Percentiles rank a stretch among this genome's conserved stretches.
These are phyloP conservation scores for Aspergillus fischeri DNA, from an alignment of 2,329 filamentous ascomycete species.

Conservation along the genomic window DNA sequence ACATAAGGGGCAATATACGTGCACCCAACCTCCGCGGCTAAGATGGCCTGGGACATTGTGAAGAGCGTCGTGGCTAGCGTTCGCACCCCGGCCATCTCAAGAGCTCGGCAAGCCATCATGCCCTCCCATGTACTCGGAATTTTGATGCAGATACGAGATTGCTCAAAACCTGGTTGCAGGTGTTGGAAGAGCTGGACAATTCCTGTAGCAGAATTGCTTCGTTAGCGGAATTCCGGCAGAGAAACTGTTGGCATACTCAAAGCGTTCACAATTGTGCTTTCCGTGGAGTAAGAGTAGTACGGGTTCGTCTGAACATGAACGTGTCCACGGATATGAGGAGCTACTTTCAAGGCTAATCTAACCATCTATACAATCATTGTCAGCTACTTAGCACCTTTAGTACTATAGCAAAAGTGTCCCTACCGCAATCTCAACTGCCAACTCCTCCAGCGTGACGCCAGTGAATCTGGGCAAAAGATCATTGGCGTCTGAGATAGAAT, in stretches of 20 bases:
- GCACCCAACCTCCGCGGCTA: constrained; percentile 56
- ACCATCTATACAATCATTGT: constrained; percentile 45
- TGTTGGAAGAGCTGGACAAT: constrained; percentile 48
- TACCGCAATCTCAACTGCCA: constrained; percentile 56
- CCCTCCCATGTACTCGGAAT: constrained; percentile 62
- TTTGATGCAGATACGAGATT: constrained; percentile 57
- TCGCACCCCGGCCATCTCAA: constrained; percentile 52
- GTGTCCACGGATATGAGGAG: constrained; percentile 47
- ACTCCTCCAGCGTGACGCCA: constrained; percentile 40
- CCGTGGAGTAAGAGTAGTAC: constrained; percentile 48
- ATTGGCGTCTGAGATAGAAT: constrained; percentile 21
- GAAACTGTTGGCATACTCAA: constrained; percentile 37
- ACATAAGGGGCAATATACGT: constrained; percentile 62
- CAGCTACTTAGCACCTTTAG: not conserved
- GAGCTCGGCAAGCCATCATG: constrained; percentile 53
- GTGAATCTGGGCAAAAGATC: constrained; percentile 38
- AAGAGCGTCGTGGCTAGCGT: constrained; percentile 63
- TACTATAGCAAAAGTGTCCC: constrained; percentile 4
- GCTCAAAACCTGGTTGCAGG: constrained; percentile 44
- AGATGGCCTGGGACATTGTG: constrained; percentile 55
- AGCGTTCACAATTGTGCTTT: constrained; percentile 50
- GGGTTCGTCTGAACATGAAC: constrained; percentile 61
- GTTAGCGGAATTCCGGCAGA: not conserved
- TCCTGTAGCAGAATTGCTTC: constrained; percentile 34
- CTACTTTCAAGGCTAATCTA: constrained; percentile 51